Evolutionary conservation across 495 filamentous ascomycete species (phyloP), one percentile per base, ranked within the genome.

Genomic region (Melanomma pulvis-pyrius): DNA sequence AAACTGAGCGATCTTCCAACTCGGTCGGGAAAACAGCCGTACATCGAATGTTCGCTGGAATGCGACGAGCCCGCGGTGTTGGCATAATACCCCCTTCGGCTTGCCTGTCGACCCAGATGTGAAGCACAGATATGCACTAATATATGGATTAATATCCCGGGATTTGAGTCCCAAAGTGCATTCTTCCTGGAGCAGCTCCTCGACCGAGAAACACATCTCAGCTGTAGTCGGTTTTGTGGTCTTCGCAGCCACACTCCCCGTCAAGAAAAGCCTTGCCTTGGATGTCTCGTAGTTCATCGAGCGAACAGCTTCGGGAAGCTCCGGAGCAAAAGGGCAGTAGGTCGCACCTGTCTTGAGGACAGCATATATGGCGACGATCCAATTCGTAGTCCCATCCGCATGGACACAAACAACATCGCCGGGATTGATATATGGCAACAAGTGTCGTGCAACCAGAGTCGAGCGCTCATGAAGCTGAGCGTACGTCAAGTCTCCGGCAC

Each of bases 41-140:
- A 71, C 49, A 57, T 59, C 26, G 44, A 19, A 26, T 60, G 67
- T n/a, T 49, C 59, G 69, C 67, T 82, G 59, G 76, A 49, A 61
- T 0, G 64, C 32, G 11, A 74, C 76, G 1, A 82, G 72, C 22
- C 78, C 80, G 58, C 70, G 63, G 60, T 87, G 84, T 0, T 74
- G 76, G 0, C 84, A 73, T 3, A 78, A 66, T 12, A 86, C 83
- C 4, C 81, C 83, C 67, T 84, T 84, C 0, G 82, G 82, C 9
- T 73, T 79, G 0, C 82, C 81, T 0, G 82, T 84, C n/a, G 77
- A 79, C 2, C 82, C 82, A 19, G 80, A 82, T 7, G 82, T 84
- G 66, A 82, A 84, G 25, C 83, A 79, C 25, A 74, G 41, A 41
- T 69, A 78, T 1, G 68, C 71, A 12, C 51, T 29, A 25, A 67